Base-by-base conservation (phyloP, 1,284 basidiomycete genomes). In the Ganoderma resinaceum region DNA sequence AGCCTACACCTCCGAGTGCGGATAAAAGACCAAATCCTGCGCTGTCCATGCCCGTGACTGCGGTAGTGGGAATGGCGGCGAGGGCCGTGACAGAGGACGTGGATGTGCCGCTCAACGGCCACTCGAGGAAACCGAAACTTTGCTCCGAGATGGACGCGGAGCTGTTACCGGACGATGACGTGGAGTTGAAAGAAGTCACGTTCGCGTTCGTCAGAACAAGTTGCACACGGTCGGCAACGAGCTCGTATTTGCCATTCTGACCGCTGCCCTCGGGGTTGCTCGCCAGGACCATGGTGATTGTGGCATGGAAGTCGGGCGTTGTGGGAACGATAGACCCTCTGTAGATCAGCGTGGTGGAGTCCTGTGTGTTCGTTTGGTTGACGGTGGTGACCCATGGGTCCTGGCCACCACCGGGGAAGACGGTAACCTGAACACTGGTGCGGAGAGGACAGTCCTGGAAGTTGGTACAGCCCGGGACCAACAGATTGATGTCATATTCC, bases 401-500 rank as follows among this genome's bases (percentile, higher is more conserved):
- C 23, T 90, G 83, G 23, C 87, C 89, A 33, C 84, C 84, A 0
- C 91, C 90, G 11, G 95, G 94, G 79, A 94, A 95, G 23, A 98
- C 90, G 5, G 91, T 91, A 66, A 97, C 88, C 72, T 92, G 86
- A 62, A 98, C 95, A 1, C 88, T 89, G 0, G 96, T 98, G 18
- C 98, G 90, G 31, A 85, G 80, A 26, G 80, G 82, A 77, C 97
- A 99, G 76, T 97, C 93, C 69, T 92, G 89, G 74, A 95, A 87
- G 66, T 90, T 82, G 2, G 83, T 82, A 81, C 97, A 99, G 14
- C 97, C 97, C 0, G 97, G 97, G 31, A 97, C 87, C 68, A 94
- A 86, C 66, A 99, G 78, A 80, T 91, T 93, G 73, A 98, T 86
- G 60, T 93, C 87, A 80, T 99, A 99, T 70, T 89, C 83, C 46